Percentiles rank a stretch among this genome's conserved stretches.
Conservation (phyloP, 2,329 filamentous ascomycete species). For the Didymella segeticola region DNA sequence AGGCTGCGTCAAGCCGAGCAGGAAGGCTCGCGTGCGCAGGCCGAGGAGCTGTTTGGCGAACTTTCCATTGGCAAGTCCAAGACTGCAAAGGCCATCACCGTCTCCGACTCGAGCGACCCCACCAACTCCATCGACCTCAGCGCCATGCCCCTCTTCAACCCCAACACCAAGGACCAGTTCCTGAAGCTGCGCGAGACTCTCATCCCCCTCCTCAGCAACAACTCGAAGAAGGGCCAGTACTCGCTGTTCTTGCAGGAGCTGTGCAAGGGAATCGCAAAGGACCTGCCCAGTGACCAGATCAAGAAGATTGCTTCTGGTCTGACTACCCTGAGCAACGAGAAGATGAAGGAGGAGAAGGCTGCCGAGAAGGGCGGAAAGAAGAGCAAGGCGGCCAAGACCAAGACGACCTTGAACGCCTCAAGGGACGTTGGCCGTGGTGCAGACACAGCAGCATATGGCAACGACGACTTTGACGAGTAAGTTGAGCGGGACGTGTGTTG, state of each 20-base stretch:
- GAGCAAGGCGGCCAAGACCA: slow-evolving; percentile 94
- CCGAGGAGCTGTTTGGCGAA: slow-evolving; percentile 86
- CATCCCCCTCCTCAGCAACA: slow-evolving; percentile 75
- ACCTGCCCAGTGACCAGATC: slow-evolving; percentile 89
- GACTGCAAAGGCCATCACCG: slow-evolving; percentile 69
- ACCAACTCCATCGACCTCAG: slow-evolving; percentile 81
- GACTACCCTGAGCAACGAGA: slow-evolving; percentile 94
- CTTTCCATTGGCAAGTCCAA: slow-evolving; percentile 76
- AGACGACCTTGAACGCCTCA: slow-evolving; percentile 77
- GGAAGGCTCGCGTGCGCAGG: slow-evolving; percentile 86
- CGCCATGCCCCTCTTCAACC: slow-evolving; percentile 84
- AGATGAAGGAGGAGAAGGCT: slow-evolving; percentile 97
- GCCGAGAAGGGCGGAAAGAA: slow-evolving; percentile 96
- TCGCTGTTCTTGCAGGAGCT: slow-evolving; percentile 90
- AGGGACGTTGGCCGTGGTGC: slow-evolving; percentile 62
- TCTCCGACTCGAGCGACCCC: slow-evolving; percentile 76
- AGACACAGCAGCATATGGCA: slow-evolving; percentile 81
- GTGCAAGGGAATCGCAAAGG: slow-evolving; percentile 82
- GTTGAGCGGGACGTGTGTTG: slow-evolving; percentile 50
- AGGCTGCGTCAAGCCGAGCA: slow-evolving; percentile 81
- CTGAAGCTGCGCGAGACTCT: slow-evolving; percentile 77
- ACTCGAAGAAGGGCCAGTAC: slow-evolving; percentile 90
- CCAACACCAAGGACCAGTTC: slow-evolving; percentile 86
- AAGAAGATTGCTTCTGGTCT: slow-evolving; percentile 91
- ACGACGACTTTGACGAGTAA: slow-evolving; percentile 86